Evolutionary conservation across 1,284 basidiomycete species (phyloP).

Genomic region (Macrocybe sp.): DNA sequence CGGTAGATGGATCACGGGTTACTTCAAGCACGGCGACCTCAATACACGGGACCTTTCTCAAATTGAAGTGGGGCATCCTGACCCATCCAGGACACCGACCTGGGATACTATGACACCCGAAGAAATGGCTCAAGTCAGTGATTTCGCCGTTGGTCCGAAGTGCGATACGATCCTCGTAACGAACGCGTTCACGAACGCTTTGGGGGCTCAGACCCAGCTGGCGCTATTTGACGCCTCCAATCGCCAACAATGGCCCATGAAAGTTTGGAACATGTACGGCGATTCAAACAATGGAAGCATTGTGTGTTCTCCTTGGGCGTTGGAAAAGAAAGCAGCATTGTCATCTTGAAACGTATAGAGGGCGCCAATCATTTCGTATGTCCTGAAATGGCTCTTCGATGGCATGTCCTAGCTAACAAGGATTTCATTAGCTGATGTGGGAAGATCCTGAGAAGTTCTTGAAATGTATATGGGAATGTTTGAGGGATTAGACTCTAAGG

Average conservation of each 20-base stretch:
- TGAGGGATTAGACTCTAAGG: too few relatives aligned
- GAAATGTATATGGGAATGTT: too few relatives aligned
- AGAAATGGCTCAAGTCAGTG: too few relatives aligned
- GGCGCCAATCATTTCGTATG: slow-evolving; percentile 7
- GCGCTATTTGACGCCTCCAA: too few relatives aligned
- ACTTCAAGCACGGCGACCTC: slow-evolving; percentile 16
- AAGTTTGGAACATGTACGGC: slow-evolving; percentile 12
- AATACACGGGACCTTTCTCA: slow-evolving; percentile 10
- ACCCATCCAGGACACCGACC: too few relatives aligned
- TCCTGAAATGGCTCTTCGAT: background rate
- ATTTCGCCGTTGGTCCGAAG: too few relatives aligned
- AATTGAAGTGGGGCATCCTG: slow-evolving; percentile 9
- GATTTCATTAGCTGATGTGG: slow-evolving; percentile 3
- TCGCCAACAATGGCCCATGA: background rate
- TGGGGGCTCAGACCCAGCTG: too few relatives aligned
- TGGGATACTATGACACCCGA: too few relatives aligned
- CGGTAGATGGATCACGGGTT: slow-evolving; percentile 14
- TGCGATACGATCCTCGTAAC: too few relatives aligned
- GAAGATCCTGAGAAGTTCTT: slow-evolving; percentile 1
- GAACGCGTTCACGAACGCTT: too few relatives aligned
- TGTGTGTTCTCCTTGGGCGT: slow-evolving; percentile 9
- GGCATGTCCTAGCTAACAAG: background rate
- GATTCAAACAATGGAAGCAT: slow-evolving; percentile 10
- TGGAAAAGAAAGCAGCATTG: slow-evolving; percentile 10
- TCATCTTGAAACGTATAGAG: background rate